Conservation (phyloP, 1,139 yeast species). For the Suhomyces kunorum region DNA sequence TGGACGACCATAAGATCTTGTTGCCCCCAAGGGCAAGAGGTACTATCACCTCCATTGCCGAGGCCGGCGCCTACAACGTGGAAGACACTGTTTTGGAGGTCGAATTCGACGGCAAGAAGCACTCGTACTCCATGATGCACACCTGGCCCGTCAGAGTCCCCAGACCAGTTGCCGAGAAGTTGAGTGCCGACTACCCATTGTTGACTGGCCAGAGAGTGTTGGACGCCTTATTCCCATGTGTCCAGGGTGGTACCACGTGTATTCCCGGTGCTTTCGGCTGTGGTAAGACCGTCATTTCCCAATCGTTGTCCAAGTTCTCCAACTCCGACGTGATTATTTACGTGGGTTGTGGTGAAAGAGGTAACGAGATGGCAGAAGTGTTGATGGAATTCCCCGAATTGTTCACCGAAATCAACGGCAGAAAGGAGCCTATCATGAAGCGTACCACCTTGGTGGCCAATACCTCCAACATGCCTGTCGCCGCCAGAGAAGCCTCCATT, state of each 20-base stretch:
- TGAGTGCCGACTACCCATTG: conserved; percentile 90
- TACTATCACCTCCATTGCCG: conserved; percentile 87
- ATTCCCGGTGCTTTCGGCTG: conserved; percentile 99
- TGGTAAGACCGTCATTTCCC: conserved; percentile 98
- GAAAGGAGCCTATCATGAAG: conserved; percentile 98
- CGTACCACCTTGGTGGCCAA: conserved; percentile 98
- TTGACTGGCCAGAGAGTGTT: conserved; percentile 98
- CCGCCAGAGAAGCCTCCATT: conserved; percentile 99
- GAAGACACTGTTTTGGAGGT: conserved; percentile 89
- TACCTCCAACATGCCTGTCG: conserved; percentile 99
- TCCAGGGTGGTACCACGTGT: conserved; percentile 99
- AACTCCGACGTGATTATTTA: conserved; percentile 95
- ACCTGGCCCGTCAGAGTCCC: conserved; percentile 99
- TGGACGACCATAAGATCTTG: conserved; percentile 89
- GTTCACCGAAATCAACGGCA: conserved; percentile 85
- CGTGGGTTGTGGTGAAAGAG: conserved; percentile 60
- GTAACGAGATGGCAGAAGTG: conserved; percentile 97
- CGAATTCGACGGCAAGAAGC: conserved; percentile 87
- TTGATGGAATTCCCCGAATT: conserved; percentile 99
- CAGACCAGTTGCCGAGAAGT: conserved; percentile 94
- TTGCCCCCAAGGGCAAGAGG: conserved; percentile 99
- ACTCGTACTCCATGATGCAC: conserved; percentile 89
- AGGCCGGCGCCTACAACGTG: conserved; percentile 85
- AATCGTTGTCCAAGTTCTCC: conserved; percentile 93
- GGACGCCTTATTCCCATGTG: conserved; percentile 97